Conservation (phyloP, 768 basidiomycete genomes). For the Obba rivulosa region DNA sequence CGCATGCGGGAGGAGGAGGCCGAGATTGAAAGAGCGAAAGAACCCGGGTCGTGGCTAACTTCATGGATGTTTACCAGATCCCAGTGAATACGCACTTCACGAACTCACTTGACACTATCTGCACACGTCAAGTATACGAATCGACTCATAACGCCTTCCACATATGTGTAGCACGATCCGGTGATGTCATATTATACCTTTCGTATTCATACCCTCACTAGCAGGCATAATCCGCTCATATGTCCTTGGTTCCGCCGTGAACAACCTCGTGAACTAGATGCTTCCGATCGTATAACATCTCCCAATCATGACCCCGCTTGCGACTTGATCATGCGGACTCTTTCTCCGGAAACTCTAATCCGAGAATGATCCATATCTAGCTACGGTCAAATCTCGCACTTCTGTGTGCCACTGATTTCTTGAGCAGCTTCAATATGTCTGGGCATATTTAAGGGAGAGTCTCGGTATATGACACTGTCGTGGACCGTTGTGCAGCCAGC, state of each 20-base stretch:
- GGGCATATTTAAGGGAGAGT: background rate
- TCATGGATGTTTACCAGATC: conserved; percentile 59
- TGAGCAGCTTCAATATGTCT: background rate
- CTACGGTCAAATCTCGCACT: conserved; percentile 11
- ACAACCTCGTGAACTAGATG: conserved; percentile 9
- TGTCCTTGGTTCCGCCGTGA: conserved; percentile 20
- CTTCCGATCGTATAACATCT: conserved; percentile 16
- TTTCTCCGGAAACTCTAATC: conserved; percentile 4
- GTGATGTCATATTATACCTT: conserved; percentile 9
- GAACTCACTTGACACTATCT: no score
- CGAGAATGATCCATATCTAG: conserved; percentile 5
- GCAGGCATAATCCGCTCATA: conserved; percentile 12
- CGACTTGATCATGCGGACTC: conserved; percentile 10
- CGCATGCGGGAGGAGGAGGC: conserved; percentile 51
- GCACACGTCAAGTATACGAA: no score
- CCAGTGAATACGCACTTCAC: conserved; percentile 1
- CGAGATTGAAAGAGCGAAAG: conserved; percentile 40
- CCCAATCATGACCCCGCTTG: background rate
- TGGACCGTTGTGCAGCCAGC: background rate
- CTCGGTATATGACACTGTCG: background rate
- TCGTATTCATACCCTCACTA: conserved; percentile 11
- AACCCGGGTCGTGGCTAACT: conserved; percentile 53
- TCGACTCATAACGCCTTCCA: no score
- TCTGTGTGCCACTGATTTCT: background rate
- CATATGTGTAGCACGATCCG: no score